A percentile compares a stretch with the other conserved stretches of the same genome.
These are phyloP conservation scores for Oryza nivara DNA, from an alignment of 176 grass and related monocot species.

Conservation along the genomic window DNA sequence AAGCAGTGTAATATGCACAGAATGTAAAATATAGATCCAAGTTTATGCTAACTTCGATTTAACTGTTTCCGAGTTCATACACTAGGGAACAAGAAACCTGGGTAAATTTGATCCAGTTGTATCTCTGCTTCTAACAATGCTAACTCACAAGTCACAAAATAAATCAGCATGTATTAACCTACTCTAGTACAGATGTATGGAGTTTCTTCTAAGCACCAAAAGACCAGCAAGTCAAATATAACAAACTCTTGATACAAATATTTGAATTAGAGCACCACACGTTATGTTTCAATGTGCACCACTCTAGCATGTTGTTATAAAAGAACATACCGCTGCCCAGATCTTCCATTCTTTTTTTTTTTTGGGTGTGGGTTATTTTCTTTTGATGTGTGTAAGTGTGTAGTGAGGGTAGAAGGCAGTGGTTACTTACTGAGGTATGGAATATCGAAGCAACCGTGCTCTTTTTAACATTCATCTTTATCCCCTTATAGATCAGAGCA, in stretches of 20 bases:
- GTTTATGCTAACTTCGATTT: neutral
- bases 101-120: neutral
- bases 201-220: neutral
- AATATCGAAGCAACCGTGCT: constrained; percentile 91
- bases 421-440: constrained; percentile 75
- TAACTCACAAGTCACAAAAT: neutral
- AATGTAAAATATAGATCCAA: constrained; percentile 9
- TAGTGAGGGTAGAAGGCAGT: neutral
- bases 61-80: neutral
- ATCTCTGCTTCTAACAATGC: neutral
- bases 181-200: neutral
- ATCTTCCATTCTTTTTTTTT: neutral
- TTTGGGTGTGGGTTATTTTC: neutral
- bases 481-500: constrained; percentile 89
- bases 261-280: neutral
- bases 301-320: no score
- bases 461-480: constrained; percentile 94
- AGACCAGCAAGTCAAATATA: neutral
- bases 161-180: neutral
- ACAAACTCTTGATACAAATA: neutral
- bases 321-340: neutral
- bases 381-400: neutral
- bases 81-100: neutral
- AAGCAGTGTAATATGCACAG: neutral
- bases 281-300: no score